Evolutionary conservation across 2,329 filamentous ascomycete species (phyloP), one percentile per base, ranked within the genome.

Genomic region (Ophiognomonia clavigignenti-juglandacearum): DNA sequence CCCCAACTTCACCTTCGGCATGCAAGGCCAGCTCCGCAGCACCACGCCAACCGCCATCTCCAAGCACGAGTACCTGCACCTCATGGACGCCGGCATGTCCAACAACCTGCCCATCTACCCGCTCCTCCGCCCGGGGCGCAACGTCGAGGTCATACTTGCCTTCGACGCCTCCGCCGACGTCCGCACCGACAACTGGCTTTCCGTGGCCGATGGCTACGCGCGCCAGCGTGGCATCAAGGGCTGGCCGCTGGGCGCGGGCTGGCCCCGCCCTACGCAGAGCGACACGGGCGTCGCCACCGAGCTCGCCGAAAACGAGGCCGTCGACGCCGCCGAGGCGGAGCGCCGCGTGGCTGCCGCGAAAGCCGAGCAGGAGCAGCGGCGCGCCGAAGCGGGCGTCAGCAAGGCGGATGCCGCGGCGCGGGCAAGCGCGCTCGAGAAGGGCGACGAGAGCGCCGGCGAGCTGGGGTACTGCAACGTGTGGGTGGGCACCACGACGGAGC

Each of bases 71-170:
- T 85, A 95, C 62, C 74, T 92, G 16, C 84, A 88, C 54, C 75
- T 92, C 14, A 97, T 96, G 91, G 93, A 98, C 64, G 91, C 93
- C 2, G 93, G 93, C 42, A 98, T 98, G 93, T 95, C 88, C 54
- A 97, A 98, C 63, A 98, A 98, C 60, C 74, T 98, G 8, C 93
- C 93, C 2, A 91, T 97, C 35, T 98, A 98, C 62, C 93, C 93
- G 0, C 77, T 97, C 4, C 81, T 98, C 16, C 83, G 93, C 10
- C 89, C 89, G 0, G 92, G 91, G 3, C 80, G 93, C 29, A 79
- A 95, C 47, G 85, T 98, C 6, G 93, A 98, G 57, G 77, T 98
- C 36, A 72, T 97, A 38, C 80, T 98, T 38, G 88, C 91, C 3
- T 98, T 98, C 63, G 93, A 98, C 63, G 90, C 90, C 4, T 95